A percentile compares a stretch with the other conserved stretches of the same genome.
Evolutionary conservation across 441 rosid species (phyloP).

Genomic region (Francoa sonchifolia): DNA sequence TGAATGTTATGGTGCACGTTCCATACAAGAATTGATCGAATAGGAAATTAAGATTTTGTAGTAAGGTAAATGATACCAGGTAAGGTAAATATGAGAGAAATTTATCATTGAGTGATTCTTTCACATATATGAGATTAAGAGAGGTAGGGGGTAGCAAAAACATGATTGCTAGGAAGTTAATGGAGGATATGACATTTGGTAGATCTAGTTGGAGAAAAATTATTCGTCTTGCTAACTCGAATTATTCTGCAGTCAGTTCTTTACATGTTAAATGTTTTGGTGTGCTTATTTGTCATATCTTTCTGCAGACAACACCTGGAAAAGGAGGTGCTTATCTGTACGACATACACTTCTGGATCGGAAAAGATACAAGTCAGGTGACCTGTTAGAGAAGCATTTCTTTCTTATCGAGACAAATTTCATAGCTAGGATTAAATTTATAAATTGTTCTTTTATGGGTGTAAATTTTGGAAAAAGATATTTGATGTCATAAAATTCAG

Average conservation of each 20-base stretch:
- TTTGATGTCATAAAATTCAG: background rate
- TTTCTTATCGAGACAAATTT: background rate
- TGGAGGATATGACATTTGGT: too few relatives aligned
- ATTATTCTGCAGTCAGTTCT: background rate
- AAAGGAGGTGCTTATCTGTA: conserved; percentile 81
- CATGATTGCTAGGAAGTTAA: too few relatives aligned
- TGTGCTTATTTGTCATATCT: conserved; percentile 2
- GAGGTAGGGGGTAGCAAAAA: too few relatives aligned
- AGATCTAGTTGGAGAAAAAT: too few relatives aligned
- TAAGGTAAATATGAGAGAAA: too few relatives aligned
- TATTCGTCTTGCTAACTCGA: too few relatives aligned
- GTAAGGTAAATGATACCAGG: too few relatives aligned
- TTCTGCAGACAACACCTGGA: conserved; percentile 54
- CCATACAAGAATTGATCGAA: too few relatives aligned
- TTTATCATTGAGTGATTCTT: too few relatives aligned
- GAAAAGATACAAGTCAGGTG: conserved; percentile 97
- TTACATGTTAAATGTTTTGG: background rate
- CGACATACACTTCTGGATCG: conserved; percentile 98
- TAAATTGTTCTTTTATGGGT: background rate
- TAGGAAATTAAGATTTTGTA: too few relatives aligned
- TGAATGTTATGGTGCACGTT: too few relatives aligned
- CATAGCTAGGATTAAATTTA: background rate
- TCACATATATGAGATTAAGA: too few relatives aligned
- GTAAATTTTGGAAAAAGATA: conserved; percentile 4
- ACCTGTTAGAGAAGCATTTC: conserved; percentile 9